Percentiles rank a stretch among this genome's conserved stretches.
phyloP scores from a whole-genome alignment of 73 alveolate genomes.

The Paramecium octaurelia region DNA sequence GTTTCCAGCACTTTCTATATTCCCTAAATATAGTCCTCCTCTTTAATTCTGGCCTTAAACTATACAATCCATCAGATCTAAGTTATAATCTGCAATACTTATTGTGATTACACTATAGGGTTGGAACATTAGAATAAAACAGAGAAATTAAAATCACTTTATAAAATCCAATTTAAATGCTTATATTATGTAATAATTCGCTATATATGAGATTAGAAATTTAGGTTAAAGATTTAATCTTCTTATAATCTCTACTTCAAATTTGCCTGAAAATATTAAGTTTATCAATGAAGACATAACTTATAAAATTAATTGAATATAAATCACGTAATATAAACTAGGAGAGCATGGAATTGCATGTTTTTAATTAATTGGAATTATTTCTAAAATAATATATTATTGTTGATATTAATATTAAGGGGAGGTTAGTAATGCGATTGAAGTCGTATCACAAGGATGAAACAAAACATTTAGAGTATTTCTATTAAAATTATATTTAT shows the following conservation, averaged over 20 bases:
- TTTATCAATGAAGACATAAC: not conserved
- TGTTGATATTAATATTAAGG: too few relatives aligned
- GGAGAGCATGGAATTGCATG: too few relatives aligned
- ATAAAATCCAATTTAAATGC: not conserved
- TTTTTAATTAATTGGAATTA: too few relatives aligned
- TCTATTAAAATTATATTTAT: too few relatives aligned
- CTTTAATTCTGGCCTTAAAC: not conserved
- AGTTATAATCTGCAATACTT: not conserved
- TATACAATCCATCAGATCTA: slow-evolving; percentile 59
- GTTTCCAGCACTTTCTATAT: slow-evolving; percentile 58
- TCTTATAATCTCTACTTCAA: not conserved
- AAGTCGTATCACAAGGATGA: too few relatives aligned
- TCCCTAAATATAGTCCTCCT: slow-evolving; percentile 61
- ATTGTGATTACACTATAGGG: not conserved
- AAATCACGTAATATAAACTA: too few relatives aligned
- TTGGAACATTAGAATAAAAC: not conserved
- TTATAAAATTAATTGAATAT: too few relatives aligned
- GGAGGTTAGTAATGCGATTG: too few relatives aligned
- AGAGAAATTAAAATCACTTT: not conserved
- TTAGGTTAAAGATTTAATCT: not conserved
- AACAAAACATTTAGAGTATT: too few relatives aligned
- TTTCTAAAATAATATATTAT: too few relatives aligned
- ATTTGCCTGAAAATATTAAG: not conserved
- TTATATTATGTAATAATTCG: not conserved
- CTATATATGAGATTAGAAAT: not conserved